phyloP scores from a whole-genome alignment of 495 filamentous ascomycete genomes.

The Podospora conica region DNA sequence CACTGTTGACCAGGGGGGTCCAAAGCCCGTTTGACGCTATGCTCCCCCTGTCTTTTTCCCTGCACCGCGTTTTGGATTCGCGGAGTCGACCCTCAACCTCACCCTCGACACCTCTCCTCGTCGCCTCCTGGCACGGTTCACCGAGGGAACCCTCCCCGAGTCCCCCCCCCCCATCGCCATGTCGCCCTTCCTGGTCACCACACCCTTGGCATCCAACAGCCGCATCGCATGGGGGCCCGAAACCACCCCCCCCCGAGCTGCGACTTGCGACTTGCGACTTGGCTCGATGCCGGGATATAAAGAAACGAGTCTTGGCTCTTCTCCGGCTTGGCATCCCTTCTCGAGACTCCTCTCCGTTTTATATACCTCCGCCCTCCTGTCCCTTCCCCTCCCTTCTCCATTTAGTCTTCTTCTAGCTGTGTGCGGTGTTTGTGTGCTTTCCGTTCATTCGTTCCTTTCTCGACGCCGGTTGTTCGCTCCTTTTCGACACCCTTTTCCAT shows the following conservation, averaged over 20 bases:
- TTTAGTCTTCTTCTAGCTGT: slow-evolving; percentile 28
- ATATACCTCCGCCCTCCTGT: slow-evolving; percentile 18
- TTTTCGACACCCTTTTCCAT: slow-evolving; percentile 30
- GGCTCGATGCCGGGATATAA: slow-evolving; percentile 30
- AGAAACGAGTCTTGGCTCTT: slow-evolving; percentile 39
- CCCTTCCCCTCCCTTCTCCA: slow-evolving; percentile 21
- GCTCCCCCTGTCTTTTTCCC: slow-evolving; percentile 24
- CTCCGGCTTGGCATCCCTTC: slow-evolving; percentile 14
- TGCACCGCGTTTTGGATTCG: slow-evolving; percentile 42
- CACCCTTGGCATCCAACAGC: slow-evolving; percentile 18
- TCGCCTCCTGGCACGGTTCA: slow-evolving; percentile 27
- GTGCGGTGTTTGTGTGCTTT: slow-evolving; percentile 43
- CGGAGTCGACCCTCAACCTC: slow-evolving; percentile 25
- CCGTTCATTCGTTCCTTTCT: slow-evolving; percentile 46
- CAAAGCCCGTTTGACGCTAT: slow-evolving; percentile 18
- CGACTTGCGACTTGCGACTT: slow-evolving; percentile 17
- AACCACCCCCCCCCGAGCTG: slow-evolving; percentile 18
- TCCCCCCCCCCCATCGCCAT: slow-evolving; percentile 19
- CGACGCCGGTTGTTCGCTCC: slow-evolving; percentile 36
- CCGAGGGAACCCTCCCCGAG: not conserved
- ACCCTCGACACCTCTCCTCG: slow-evolving; percentile 12
- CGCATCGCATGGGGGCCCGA: slow-evolving; percentile 15
- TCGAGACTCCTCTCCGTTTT: slow-evolving; percentile 14
- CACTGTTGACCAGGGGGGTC: slow-evolving; percentile 3
- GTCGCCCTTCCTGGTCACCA: slow-evolving; percentile 30